Percentiles rank a stretch among this genome's conserved stretches.
These are phyloP conservation scores for Grosmannia serpens DNA, from an alignment of 2,329 filamentous ascomycete species.

Conservation along the genomic window DNA sequence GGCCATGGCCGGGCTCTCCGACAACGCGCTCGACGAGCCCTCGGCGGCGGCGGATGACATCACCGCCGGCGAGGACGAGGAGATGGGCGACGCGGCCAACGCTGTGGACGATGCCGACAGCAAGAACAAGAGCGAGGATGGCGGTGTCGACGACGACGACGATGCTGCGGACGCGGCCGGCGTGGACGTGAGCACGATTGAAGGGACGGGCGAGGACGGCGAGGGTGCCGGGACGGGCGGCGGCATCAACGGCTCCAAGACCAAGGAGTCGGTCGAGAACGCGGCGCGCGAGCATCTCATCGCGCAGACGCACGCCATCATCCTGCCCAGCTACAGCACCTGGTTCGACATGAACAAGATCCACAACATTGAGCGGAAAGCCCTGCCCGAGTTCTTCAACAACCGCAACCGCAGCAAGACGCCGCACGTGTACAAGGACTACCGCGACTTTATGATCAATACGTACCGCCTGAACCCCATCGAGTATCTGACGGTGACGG, in stretches of 20 bases:
- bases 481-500: constrained; percentile 94
- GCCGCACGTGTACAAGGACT: constrained; percentile 93
- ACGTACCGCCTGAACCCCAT: constrained; percentile 92
- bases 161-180: not conserved
- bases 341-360: constrained; percentile 98
- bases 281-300: constrained; percentile 86
- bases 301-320: constrained; percentile 87
- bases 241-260: constrained; percentile 44
- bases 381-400: constrained; percentile 97
- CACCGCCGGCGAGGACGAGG: constrained; percentile 57
- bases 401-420: constrained; percentile 97
- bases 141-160: not conserved
- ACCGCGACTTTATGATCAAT: constrained; percentile 99
- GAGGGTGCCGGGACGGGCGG: constrained; percentile 15
- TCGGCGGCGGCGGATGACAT: constrained; percentile 51
- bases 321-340: constrained; percentile 91
- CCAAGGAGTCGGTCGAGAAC: constrained; percentile 72
- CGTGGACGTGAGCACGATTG: constrained; percentile 18
- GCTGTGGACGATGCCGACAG: constrained; percentile 1
- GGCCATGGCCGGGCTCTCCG: constrained; percentile 39
- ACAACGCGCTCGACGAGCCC: constrained; percentile 60
- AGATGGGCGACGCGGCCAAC: constrained; percentile 54
- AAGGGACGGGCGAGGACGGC: constrained; percentile 27
- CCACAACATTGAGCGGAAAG: constrained; percentile 85
- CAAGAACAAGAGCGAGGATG: constrained; percentile 6